Evolutionary conservation across 148 eudicot genomes (phyloP).

Genomic region (Nyssa sinensis): DNA sequence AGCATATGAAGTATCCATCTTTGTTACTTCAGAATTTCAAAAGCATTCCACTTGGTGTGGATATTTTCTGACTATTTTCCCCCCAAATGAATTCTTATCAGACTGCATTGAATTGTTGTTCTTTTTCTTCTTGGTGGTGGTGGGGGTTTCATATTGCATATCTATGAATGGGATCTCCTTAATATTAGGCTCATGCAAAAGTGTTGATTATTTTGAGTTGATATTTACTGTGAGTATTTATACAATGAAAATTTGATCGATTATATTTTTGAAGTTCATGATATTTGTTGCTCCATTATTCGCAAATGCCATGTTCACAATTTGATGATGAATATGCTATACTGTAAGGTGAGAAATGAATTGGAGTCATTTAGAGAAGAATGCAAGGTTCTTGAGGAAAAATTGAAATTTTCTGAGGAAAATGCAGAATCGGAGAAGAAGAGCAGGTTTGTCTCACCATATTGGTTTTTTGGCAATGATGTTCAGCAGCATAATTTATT

Average conservation of each 20-base stretch:
- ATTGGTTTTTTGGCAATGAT: not conserved
- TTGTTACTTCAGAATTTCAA: not conserved
- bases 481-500: constrained; percentile 2
- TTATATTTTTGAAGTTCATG: not conserved
- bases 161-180: not conserved
- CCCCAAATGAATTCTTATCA: not conserved
- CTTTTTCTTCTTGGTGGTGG: too few species aligned
- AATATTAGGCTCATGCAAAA: not conserved
- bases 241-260: not conserved
- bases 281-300: too few species aligned
- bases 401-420: constrained; percentile 47
- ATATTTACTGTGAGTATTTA: not conserved
- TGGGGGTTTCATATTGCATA: not conserved
- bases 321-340: constrained; percentile 11
- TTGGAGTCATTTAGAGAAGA: constrained; percentile 48
- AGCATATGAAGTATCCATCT: not conserved
- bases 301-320: not conserved
- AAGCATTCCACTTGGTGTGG: not conserved
- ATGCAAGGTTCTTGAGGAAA: constrained; percentile 45
- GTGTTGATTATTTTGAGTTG: not conserved
- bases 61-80: not conserved
- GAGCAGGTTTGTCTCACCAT: constrained; percentile 40
- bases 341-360: constrained; percentile 51
- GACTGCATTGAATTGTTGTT: too few species aligned
- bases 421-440: constrained; percentile 37